Percentiles rank a stretch among this genome's conserved stretches.
phyloP scores from a whole-genome alignment of 768 basidiomycete species.

The Lanmaoa pseudosensibilis region DNA sequence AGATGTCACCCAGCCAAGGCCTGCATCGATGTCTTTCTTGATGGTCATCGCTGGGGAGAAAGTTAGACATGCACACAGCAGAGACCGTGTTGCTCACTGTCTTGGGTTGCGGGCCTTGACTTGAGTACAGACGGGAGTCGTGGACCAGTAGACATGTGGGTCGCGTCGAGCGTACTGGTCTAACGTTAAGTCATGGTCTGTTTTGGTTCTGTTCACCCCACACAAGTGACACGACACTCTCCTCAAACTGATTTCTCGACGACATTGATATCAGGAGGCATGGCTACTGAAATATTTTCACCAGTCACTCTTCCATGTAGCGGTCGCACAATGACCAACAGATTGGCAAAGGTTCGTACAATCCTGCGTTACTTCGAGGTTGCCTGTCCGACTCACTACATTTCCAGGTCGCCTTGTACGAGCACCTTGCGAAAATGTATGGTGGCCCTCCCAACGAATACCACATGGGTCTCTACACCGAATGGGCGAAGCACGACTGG shows the following conservation, averaged over 20 bases:
- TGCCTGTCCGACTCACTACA: neutral
- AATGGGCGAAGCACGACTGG: slow-evolving; percentile 78
- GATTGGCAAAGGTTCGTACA: slow-evolving; percentile 51
- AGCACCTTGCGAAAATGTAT: slow-evolving; percentile 64
- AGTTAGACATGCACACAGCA: neutral
- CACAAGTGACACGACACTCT: neutral
- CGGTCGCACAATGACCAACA: slow-evolving; percentile 42
- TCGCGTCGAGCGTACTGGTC: neutral
- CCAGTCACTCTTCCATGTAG: slow-evolving; percentile 34
- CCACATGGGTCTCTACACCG: slow-evolving; percentile 65
- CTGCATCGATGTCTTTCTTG: slow-evolving; percentile 51
- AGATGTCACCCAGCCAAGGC: slow-evolving; percentile 60
- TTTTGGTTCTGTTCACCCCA: neutral
- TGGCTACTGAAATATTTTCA: slow-evolving; percentile 23
- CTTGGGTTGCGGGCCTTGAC: slow-evolving; percentile 34
- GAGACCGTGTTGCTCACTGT: slow-evolving; percentile 20
- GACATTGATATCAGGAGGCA: neutral
- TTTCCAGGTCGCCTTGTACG: slow-evolving; percentile 83
- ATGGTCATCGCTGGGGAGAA: slow-evolving; percentile 47
- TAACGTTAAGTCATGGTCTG: neutral
- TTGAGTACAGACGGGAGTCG: slow-evolving; percentile 36
- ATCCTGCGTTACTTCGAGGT: neutral
- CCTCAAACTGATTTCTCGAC: neutral
- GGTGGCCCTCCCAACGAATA: slow-evolving; percentile 72
- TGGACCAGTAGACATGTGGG: slow-evolving; percentile 24